Conservation (phyloP, 2,329 filamentous ascomycete species). For the Epichloe festucae region DNA sequence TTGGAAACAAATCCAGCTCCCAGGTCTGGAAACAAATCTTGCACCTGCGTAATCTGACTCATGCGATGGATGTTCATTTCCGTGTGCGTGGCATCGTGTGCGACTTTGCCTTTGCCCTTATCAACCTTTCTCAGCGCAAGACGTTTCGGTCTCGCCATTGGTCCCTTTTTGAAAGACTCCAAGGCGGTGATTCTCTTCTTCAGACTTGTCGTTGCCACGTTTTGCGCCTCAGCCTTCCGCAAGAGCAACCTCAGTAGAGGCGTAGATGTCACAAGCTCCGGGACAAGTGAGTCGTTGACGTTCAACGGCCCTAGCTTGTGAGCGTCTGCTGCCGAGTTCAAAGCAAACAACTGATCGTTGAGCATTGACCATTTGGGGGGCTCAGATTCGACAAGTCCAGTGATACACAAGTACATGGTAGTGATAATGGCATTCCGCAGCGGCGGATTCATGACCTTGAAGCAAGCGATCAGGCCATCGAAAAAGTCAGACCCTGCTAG, state of each 20-base stretch:
- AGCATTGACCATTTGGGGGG: constrained; percentile 64
- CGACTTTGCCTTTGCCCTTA: constrained; percentile 49
- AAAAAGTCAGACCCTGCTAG: constrained; percentile 85
- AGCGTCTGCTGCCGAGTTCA: constrained; percentile 59
- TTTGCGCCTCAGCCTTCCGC: constrained; percentile 36
- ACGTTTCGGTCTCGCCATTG: constrained; percentile 36
- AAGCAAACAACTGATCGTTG: constrained; percentile 69
- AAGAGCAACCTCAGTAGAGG: constrained; percentile 55
- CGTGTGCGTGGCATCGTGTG: constrained; percentile 23
- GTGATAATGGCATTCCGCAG: constrained; percentile 57
- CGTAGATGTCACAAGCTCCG: constrained; percentile 69
- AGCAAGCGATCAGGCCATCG: constrained; percentile 58
- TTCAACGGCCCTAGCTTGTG: constrained; percentile 43
- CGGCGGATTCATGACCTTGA: constrained; percentile 48
- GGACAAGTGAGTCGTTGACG: constrained; percentile 59
- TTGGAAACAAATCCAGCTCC: constrained; percentile 71
- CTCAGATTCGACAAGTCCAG: constrained; percentile 53
- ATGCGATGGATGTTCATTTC: constrained; percentile 66
- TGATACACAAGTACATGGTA: constrained; percentile 61
- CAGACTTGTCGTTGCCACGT: constrained; percentile 39
- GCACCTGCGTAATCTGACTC: constrained; percentile 78
- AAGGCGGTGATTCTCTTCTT: constrained; percentile 49
- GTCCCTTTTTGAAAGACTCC: constrained; percentile 46
- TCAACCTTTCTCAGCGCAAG: constrained; percentile 42
- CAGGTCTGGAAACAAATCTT: constrained; percentile 82